Conservation (phyloP, 2,329 filamentous ascomycete species). For the Ophiocordyceps camponoti-saundersi region DNA sequence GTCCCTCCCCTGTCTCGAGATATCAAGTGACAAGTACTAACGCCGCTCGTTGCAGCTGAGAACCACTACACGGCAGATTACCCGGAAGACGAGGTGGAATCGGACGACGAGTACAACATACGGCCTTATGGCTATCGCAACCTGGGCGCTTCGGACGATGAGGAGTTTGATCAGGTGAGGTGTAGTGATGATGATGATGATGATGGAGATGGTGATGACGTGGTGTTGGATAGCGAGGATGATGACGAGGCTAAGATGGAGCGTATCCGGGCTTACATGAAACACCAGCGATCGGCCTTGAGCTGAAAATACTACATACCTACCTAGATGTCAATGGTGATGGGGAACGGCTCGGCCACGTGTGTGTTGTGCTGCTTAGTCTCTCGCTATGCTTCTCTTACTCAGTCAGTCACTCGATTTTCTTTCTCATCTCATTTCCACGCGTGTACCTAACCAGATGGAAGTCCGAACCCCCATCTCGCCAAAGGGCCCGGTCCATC, state of each 20-base stretch:
- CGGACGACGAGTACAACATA: conserved; percentile 37
- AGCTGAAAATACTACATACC: too few relatives aligned
- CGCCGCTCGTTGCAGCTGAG: conserved; percentile 34
- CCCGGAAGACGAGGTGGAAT: conserved; percentile 61
- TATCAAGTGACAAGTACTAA: background rate
- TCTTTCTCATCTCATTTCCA: too few relatives aligned
- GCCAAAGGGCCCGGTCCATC: too few relatives aligned
- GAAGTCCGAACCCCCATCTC: too few relatives aligned
- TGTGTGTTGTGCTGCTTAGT: too few relatives aligned
- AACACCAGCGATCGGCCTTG: conserved; percentile 11
- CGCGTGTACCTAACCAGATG: too few relatives aligned
- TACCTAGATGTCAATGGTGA: too few relatives aligned
- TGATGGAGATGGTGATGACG: conserved; percentile 20
- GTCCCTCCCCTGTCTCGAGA: background rate
- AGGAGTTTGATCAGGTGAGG: conserved; percentile 36
- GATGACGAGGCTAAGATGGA: conserved; percentile 18
- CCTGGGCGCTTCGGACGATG: conserved; percentile 34
- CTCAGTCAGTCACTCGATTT: too few relatives aligned
- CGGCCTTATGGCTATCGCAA: conserved; percentile 38
- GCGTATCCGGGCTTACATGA: conserved; percentile 20
- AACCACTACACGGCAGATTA: conserved; percentile 69
- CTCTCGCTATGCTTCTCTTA: too few relatives aligned
- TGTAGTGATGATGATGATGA: conserved; percentile 21
- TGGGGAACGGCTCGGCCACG: background rate
- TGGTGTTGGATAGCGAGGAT: conserved; percentile 7